Percentiles rank a stretch among this genome's conserved stretches.
phyloP scores from a whole-genome alignment of 2,329 filamentous ascomycete genomes.

The Zasmidium angulare region DNA sequence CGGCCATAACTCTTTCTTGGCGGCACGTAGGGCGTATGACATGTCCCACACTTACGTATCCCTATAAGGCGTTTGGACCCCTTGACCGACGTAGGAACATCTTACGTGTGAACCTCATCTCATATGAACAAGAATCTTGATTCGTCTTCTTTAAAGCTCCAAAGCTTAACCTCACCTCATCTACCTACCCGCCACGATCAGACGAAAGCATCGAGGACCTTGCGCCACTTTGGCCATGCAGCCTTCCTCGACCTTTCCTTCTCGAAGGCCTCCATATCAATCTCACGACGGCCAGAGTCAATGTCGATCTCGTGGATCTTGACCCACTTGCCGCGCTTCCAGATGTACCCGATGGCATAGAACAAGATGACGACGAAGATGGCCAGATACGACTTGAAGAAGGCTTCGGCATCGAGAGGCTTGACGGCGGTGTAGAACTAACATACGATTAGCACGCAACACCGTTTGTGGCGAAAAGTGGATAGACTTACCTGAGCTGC shows the following conservation, averaged over 20 bases:
- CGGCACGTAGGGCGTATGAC: not conserved
- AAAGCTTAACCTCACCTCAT: not conserved
- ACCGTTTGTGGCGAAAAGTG: not conserved
- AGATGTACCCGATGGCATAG: slow-evolving; percentile 57
- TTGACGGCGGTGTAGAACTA: slow-evolving; percentile 53
- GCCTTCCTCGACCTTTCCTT: slow-evolving; percentile 53
- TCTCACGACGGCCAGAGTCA: slow-evolving; percentile 63
- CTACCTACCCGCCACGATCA: slow-evolving; percentile 1
- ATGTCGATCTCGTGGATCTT: slow-evolving; percentile 63
- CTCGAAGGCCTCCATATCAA: slow-evolving; percentile 66
- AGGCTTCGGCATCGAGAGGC: slow-evolving; percentile 40
- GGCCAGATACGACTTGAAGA: slow-evolving; percentile 57
- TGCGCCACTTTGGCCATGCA: slow-evolving; percentile 53
- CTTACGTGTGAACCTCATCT: no score
- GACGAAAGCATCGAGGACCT: slow-evolving; percentile 29
- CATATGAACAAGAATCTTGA: not conserved
- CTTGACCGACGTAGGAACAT: no score
- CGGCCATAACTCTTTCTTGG: no score
- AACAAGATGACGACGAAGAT: slow-evolving; percentile 56
- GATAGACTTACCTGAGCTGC: slow-evolving; percentile 58
- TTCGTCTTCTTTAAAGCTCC: not conserved
- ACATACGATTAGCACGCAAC: slow-evolving; percentile 1
- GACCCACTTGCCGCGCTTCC: slow-evolving; percentile 65
- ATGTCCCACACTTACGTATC: not conserved
- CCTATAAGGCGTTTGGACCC: no score